Evolutionary conservation across 2,329 filamentous ascomycete species (phyloP).

Genomic region (Arthrobotrys megalospora): DNA sequence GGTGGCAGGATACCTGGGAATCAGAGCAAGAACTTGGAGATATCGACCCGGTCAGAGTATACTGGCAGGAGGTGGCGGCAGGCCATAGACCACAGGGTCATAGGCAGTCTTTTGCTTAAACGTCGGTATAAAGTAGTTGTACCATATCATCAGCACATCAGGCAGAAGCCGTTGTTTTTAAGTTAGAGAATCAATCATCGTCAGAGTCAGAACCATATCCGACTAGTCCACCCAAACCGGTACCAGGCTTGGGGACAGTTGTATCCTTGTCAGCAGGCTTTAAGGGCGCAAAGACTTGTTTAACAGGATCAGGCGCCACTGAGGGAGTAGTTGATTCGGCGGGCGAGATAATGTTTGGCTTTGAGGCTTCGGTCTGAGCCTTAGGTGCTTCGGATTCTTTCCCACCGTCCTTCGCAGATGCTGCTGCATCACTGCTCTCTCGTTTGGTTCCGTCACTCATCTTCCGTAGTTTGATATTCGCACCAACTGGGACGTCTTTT

Average conservation of each 20-base stretch:
- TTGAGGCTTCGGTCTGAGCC: neutral
- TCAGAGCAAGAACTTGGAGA: conserved; percentile 49
- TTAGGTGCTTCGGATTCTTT: conserved; percentile 8
- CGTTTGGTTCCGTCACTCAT: conserved; percentile 54
- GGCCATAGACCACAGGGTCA: conserved; percentile 33
- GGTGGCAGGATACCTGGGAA: conserved; percentile 59
- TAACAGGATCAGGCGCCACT: neutral
- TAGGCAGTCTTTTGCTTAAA: conserved; percentile 44
- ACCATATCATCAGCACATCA: conserved; percentile 23
- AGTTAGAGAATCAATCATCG: conserved; percentile 31
- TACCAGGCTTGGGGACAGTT: conserved; percentile 11
- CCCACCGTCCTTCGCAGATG: conserved; percentile 1
- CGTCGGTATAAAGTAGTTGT: conserved; percentile 23
- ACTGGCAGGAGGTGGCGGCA: conserved; percentile 40
- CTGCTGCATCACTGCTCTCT: conserved; percentile 23
- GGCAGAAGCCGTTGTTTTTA: conserved; percentile 13
- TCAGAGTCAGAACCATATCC: conserved; percentile 57
- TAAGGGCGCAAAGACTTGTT: neutral
- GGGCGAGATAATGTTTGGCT: neutral
- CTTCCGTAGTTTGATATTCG: conserved; percentile 56
- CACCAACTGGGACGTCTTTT: conserved; percentile 27
- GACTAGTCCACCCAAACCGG: conserved; percentile 45
- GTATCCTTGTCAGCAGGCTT: neutral
- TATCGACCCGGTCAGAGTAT: conserved; percentile 43
- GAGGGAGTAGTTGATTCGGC: neutral